Base-by-base conservation (phyloP, 2,329 filamentous ascomycete species). In the Apiospora koreana region DNA sequence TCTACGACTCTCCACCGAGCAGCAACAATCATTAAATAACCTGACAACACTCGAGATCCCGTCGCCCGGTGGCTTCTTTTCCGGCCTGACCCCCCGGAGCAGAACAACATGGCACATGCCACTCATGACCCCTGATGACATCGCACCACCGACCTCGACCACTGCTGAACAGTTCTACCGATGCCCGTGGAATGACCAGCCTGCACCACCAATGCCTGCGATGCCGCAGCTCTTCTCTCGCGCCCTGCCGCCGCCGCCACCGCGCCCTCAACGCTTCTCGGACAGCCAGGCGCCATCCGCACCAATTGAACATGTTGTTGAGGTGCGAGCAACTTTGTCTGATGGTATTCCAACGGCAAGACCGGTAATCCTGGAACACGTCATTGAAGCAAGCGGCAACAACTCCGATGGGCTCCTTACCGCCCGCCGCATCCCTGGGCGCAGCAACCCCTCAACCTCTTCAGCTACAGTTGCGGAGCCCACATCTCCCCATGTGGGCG, bases 131-230 rank as follows among this genome's bases (percentile, higher is more conserved):
- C 86, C 87, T 16, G 86, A 88, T 9, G 87, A 86, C 23, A 78
- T 85, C 73, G 82, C 83, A 3, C 89, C 90, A 0, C 94, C 94
- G 1, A 95, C 94, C 0, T 97, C 95, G 1, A 94, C 94, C 41
- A 94, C 92, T n/a, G 95, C 95, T 12, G 94, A 97, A 79, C 90
- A 92, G 73, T 98, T 98, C 77, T 98, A 98, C 82, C 91, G 92
- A 73, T 87, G 92, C 38, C 94, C 95, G 3, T 98, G 94, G 92
- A 87, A 85, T 73, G 81, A 82, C 28, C 79, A 84, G 67, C 73
- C 82, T 9, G 76, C 78, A 46, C 80, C 81, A 35, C 79, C 80
- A 3, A 74, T 83, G 3, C 80, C 81, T 10, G 46, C 75, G 68
- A 69, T 75, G 43, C 75, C 72, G 65, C 73, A 58, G 66, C 3